Evolutionary conservation across 2,329 filamentous ascomycete genomes (phyloP), one percentile per base, ranked within the genome.

Genomic region (Alternaria hordeiaustralica): DNA sequence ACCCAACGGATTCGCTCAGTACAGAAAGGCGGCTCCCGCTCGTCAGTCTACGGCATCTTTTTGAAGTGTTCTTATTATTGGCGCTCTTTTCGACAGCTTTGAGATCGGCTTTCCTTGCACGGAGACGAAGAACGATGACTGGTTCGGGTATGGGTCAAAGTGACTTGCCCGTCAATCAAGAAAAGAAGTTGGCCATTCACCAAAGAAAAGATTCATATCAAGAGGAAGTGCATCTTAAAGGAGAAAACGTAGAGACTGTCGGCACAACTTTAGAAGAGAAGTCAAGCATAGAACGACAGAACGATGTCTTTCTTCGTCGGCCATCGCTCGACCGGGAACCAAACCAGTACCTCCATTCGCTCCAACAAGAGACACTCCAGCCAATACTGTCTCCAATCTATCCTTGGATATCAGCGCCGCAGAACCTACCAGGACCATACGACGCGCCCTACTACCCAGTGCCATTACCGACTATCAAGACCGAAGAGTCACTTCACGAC

Each of bases 401-500:
- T 59, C 78, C 78, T 33, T 79, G 78, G 78, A 71, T 64, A 18
- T 62, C 66, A 23, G 73, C 75, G 13, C 77, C 77, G 21, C 70
- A 75, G 66, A 61, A 60, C 47, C 64, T 79, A 12, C 78, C 78
- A 50, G 77, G 77, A 23, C 78, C 78, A 26, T 78, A 79, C 51
- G 75, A 78, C 63, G 72, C 76, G 28, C 73, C 72, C 15, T 73
- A 78, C 49, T 79, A 75, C 57, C 78, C 78, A 53, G 65, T 75
- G 18, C 76, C 76, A 46, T 58, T 71, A 12, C 76, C 77, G 8
- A 78, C 72, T 1, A 60, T 78, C 20, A 68, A 21, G 41, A 13
- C 46, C 25, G 47, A 55, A 30, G 13, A 60, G 20, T 68, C 18
- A 53, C 60, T 45, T 60, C 13, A 33, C 73, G 43, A 71, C 70